Base-by-base conservation (phyloP, 441 rosid species). In the Adansonia grandidieri region DNA sequence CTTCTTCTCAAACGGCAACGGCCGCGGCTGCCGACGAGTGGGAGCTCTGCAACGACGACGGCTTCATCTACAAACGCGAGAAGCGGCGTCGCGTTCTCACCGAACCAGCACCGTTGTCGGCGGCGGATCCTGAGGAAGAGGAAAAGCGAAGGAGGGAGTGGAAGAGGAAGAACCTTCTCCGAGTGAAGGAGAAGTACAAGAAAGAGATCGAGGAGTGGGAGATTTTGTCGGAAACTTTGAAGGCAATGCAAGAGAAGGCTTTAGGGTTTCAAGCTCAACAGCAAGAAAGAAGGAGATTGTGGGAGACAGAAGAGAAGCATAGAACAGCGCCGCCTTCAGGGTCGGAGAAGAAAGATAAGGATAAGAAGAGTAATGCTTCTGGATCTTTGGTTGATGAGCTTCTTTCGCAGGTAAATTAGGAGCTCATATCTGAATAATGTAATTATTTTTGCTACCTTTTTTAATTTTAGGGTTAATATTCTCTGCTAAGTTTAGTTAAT, bases 51-150 rank as follows among this genome's bases (percentile, higher is more conserved):
- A 50, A 50, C 82, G 92, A 90, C 72, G 92, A 93, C 58, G 98
- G 97, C 15, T 93, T 95, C 89, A 82, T 91, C 58, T 87, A 91
- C 90, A 91, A 90, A 83, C 91, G 95, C 75, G 82, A 84, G 80
- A 91, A 86, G 79, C 92, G 87, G 70, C 86, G 83, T 51, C 80
- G 72, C 54, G n/a, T 67, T 45, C 53, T 82, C 51, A 76, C 69
- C 66, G 84, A 80, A 75, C 79, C 73, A 57, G 79, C 72, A 50
- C 66, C 77, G 32, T 58, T 2, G 0, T 82, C 28, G 28, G 28
- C 69, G 71, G n/a, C 80, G 19, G 91, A 87, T 80, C 87, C 87
- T 0, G 82, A 74, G 47, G 88, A 74, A 42, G 91, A 85, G 44
- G 96, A 88, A 85, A 74, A 80, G 62, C 82, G 71, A 70, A 81